Conservation (phyloP, 768 basidiomycete species). For the Suillus fuscotomentosus region DNA sequence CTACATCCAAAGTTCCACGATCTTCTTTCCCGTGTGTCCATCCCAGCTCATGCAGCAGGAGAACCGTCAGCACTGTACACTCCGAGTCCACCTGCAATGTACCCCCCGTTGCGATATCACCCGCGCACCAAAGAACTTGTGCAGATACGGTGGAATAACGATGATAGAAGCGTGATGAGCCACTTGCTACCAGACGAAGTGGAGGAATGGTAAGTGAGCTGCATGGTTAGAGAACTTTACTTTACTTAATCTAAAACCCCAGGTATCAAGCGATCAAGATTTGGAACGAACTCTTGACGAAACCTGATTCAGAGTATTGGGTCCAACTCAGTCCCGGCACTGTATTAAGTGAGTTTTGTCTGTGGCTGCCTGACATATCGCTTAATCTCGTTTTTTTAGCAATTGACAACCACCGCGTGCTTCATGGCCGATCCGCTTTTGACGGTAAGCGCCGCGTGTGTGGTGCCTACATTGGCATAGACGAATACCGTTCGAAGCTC, state of each 20-base stretch:
- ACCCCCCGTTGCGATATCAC: slow-evolving; percentile 75
- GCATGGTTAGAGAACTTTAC: neutral
- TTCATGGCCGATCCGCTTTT: slow-evolving; percentile 94
- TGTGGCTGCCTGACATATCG: neutral
- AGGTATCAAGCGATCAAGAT: slow-evolving; percentile 79
- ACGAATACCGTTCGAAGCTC: slow-evolving; percentile 86
- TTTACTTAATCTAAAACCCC: slow-evolving; percentile 2
- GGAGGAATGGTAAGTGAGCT: slow-evolving; percentile 70
- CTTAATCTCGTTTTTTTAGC: slow-evolving; percentile 40
- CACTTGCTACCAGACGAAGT: slow-evolving; percentile 57
- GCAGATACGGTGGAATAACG: slow-evolving; percentile 92
- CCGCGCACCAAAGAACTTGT: slow-evolving; percentile 53
- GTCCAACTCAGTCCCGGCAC: slow-evolving; percentile 86
- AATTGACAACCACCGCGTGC: slow-evolving; percentile 89
- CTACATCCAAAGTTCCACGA: slow-evolving; percentile 70
- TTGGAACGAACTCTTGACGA: slow-evolving; percentile 77
- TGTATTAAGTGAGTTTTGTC: slow-evolving; percentile 62
- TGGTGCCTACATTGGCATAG: slow-evolving; percentile 90
- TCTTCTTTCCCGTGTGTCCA: slow-evolving; percentile 61
- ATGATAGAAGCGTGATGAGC: slow-evolving; percentile 84
- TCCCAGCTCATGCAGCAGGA: slow-evolving; percentile 90
- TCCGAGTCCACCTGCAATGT: slow-evolving; percentile 55
- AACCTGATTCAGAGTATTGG: slow-evolving; percentile 89
- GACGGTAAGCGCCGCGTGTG: slow-evolving; percentile 89
- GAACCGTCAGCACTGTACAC: slow-evolving; percentile 57